Base-by-base conservation (phyloP, 1,139 yeast species). In the Ashbya aceris region DNA sequence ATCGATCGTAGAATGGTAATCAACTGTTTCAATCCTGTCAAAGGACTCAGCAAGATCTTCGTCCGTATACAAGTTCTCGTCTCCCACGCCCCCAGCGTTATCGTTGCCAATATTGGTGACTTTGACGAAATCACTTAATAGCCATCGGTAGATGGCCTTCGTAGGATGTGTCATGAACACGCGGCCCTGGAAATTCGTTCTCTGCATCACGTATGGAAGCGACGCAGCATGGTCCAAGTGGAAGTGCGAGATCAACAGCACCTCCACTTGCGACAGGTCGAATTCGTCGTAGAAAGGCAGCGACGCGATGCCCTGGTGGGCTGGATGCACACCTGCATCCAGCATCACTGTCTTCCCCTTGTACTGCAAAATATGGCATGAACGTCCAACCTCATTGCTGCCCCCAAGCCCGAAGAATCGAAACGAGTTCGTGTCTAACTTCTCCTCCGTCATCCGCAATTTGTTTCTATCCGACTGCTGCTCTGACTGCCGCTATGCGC, bases 121-220 rank as follows among this genome's bases (percentile, higher is more conserved):
- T 55, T 93, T 74, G 20, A 91, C 97, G 56, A 89, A 93, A 69
- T 91, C 99, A 47, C 89, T 82, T 45, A 91, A 66, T 42, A 91
- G 71, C 98, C 98, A 91, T 49, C 96, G 74, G 60, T 89, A 91
- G 46, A 91, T 91, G 30, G 98, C 98, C 66, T 93, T 93, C 1
- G 98, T 91, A 7, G 99, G 98, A 61, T 91, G 97, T 23, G 98
- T 91, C 99, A 91, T 91, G 61, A 89, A 91, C 7, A 93, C 98
- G 42, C 96, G 74, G 1, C 99, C 99, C 54, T 77, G 79, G 69
- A 91, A 91, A 52, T 76, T 84, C 1, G 98, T 91, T 56, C 87
- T 95, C 57, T 87, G 96, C 97, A 91, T 89, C 31, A 91, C 97
- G 57, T 89, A 93, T 0, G 99, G 99, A 44, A 91, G 70, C 0